A percentile compares a stretch with the other conserved stretches of the same genome.
Conservation (phyloP, 2,329 filamentous ascomycete species). For the Elsinoe perseae region DNA sequence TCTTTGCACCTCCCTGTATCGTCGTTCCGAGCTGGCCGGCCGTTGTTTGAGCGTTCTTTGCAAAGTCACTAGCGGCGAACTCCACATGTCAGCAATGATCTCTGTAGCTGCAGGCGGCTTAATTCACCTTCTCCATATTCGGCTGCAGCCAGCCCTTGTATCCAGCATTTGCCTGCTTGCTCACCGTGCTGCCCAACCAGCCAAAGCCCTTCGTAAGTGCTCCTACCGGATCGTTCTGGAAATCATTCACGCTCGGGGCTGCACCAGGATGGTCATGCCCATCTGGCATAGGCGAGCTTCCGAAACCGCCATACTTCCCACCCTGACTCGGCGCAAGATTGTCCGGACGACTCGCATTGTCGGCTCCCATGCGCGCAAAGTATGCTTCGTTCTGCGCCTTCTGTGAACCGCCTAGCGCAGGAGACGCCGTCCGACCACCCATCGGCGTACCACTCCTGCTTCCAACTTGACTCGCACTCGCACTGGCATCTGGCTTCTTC, state of each 20-base stretch:
- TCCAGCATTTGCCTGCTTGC: constrained; percentile 82
- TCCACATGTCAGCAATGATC: constrained; percentile 34
- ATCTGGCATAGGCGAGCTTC: constrained; percentile 59
- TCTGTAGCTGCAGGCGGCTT: neutral
- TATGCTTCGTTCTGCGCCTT: constrained; percentile 74
- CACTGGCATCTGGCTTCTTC: constrained; percentile 14
- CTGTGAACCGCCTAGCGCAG: constrained; percentile 27
- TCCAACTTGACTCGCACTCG: constrained; percentile 19
- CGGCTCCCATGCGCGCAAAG: constrained; percentile 75
- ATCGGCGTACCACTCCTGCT: constrained; percentile 25
- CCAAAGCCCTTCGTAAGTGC: constrained; percentile 88
- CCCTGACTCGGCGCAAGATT: constrained; percentile 78
- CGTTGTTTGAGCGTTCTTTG: constrained; percentile 52
- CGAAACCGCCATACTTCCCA: constrained; percentile 87
- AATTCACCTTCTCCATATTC: constrained; percentile 65
- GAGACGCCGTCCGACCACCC: constrained; percentile 21
- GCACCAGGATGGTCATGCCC: constrained; percentile 36
- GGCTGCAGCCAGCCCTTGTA: constrained; percentile 91
- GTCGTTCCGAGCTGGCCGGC: constrained; percentile 50
- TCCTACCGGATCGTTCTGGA: constrained; percentile 83
- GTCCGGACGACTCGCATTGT: constrained; percentile 70
- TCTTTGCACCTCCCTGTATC: constrained; percentile 59
- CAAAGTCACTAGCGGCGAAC: constrained; percentile 61
- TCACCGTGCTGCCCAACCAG: constrained; percentile 83
- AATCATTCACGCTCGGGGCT: constrained; percentile 69